Percentiles rank a stretch among this genome's conserved stretches.
These are phyloP conservation scores for Kwoniella sp. DNA, from an alignment of 768 basidiomycete genomes.

Conservation along the genomic window DNA sequence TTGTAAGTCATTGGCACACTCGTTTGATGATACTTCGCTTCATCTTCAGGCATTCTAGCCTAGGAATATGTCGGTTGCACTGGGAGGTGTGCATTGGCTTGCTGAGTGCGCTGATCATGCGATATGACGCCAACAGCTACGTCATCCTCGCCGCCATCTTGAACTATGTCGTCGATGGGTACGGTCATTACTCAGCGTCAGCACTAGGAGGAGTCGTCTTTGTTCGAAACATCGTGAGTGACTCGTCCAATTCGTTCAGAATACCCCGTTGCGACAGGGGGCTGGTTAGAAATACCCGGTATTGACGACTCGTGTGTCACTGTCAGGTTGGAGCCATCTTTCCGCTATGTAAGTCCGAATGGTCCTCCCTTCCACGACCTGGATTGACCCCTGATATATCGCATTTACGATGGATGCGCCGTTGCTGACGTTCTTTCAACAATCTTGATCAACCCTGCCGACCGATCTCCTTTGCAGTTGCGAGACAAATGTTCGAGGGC, in stretches of 20 bases:
- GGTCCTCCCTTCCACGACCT: not conserved
- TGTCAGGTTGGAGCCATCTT: constrained; percentile 38
- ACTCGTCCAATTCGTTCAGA: not conserved
- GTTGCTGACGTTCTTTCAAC: not conserved
- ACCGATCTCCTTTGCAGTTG: constrained; percentile 22
- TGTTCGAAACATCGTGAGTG: constrained; percentile 39
- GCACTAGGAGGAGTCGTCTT: constrained; percentile 39
- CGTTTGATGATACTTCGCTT: too few relatives aligned
- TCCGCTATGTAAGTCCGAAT: constrained; percentile 34
- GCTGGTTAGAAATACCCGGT: too few relatives aligned
- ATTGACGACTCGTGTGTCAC: not conserved
- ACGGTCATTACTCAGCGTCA: constrained; percentile 43
- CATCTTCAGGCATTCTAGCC: too few relatives aligned
- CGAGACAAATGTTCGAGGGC: constrained; percentile 41
- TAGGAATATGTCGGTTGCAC: too few relatives aligned
- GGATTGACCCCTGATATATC: too few relatives aligned
- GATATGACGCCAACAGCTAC: constrained; percentile 6
- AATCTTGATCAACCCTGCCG: not conserved
- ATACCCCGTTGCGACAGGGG: too few relatives aligned
- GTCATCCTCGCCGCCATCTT: constrained; percentile 44
- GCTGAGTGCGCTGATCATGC: not conserved
- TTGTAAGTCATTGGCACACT: constrained; percentile 41
- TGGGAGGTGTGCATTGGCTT: too few relatives aligned
- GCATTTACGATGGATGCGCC: not conserved
- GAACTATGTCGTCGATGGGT: constrained; percentile 45